Conservation (phyloP, 805 yeast species). For the Monosporozyma aquatica region DNA sequence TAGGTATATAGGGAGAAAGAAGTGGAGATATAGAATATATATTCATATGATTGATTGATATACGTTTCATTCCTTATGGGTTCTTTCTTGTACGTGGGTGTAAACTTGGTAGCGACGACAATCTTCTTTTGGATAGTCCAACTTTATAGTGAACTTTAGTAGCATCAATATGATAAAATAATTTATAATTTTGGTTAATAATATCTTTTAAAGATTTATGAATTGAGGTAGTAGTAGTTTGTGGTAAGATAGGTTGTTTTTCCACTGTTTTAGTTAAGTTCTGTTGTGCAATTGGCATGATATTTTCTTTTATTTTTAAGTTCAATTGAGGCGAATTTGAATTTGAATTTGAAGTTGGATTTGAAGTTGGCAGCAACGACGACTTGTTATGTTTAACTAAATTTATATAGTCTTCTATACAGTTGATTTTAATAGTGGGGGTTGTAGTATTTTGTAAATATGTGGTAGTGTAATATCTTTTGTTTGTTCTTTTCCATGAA, state of each 20-base stretch:
- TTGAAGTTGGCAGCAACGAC: too few species aligned
- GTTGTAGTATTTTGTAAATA: too few species aligned
- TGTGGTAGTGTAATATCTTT: not conserved
- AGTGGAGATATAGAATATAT: not conserved
- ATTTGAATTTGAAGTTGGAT: too few species aligned
- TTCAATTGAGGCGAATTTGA: too few species aligned
- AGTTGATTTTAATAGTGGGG: too few species aligned
- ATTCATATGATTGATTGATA: not conserved
- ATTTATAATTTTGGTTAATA: conserved; percentile 20
- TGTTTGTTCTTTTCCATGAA: not conserved
- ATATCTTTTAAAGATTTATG: conserved; percentile 24
- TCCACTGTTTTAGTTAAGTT: too few species aligned
- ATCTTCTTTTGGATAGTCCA: conserved; percentile 18
- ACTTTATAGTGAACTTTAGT: conserved; percentile 17
- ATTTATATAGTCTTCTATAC: too few species aligned
- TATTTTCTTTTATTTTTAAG: too few species aligned
- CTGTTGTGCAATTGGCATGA: too few species aligned
- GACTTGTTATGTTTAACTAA: too few species aligned
- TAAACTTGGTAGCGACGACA: conserved; percentile 10
- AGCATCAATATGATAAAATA: conserved; percentile 20
- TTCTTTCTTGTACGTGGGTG: too few species aligned
- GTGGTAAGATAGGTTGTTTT: too few species aligned
- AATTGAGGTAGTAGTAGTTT: not conserved
- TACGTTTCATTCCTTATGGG: not conserved
- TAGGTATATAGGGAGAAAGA: not conserved